These are phyloP conservation scores for Tripterygium wilfordii DNA, from an alignment of 177 flowering plant species.

Conservation along the genomic window DNA sequence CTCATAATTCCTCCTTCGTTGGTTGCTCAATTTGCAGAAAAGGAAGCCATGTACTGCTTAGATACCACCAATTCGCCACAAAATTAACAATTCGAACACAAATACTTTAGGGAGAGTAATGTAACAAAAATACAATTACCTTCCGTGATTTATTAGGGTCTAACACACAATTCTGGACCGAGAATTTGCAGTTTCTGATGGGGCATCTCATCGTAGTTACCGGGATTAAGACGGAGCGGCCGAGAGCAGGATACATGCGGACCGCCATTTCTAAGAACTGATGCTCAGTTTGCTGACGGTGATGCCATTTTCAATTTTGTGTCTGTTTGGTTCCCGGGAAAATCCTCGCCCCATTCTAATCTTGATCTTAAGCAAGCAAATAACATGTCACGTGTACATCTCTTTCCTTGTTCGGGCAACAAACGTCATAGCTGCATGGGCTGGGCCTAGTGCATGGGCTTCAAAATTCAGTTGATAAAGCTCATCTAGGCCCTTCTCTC, in stretches of 20 bases:
- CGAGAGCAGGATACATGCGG: conserved; percentile 13
- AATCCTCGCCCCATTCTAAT: too few relatives aligned
- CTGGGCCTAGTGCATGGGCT: too few relatives aligned
- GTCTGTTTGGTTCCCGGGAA: conserved; percentile 5
- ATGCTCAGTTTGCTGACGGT: neutral
- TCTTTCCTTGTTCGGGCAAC: too few relatives aligned
- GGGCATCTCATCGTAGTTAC: neutral
- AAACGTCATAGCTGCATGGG: too few relatives aligned
- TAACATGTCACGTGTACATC: too few relatives aligned
- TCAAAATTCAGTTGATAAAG: too few relatives aligned
- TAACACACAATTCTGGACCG: conserved; percentile 14
- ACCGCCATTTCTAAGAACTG: conserved; percentile 15
- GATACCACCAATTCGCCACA: too few relatives aligned
- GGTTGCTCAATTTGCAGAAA: too few relatives aligned
- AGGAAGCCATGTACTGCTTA: too few relatives aligned
- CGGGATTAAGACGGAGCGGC: conserved; percentile 4
- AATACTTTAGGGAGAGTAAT: neutral
- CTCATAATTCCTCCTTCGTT: too few relatives aligned
- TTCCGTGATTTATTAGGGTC: conserved; percentile 19
- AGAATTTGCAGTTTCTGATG: conserved; percentile 13
- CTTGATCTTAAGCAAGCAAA: too few relatives aligned
- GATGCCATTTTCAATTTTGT: neutral
- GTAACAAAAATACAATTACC: conserved; percentile 11
- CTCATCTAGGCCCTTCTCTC: conserved; percentile 73
- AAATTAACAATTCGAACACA: too few relatives aligned